phyloP scores from a whole-genome alignment of 2,329 filamentous ascomycete genomes.

The Dactylonectria estremocensis region DNA sequence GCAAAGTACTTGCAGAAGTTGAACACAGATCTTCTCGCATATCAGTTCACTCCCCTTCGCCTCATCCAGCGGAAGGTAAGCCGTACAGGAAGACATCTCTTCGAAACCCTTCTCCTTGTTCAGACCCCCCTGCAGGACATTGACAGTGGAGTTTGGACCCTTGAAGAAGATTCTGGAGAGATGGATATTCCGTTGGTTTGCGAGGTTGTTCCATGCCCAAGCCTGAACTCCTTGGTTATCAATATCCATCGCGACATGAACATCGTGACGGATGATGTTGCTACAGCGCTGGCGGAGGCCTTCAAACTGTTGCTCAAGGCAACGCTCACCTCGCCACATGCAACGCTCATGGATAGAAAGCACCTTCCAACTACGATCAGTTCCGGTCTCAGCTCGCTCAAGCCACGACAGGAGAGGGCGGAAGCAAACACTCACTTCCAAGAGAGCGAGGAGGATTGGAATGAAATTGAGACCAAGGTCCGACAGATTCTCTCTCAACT shows the following conservation, averaged over 20 bases:
- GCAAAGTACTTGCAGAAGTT: constrained; percentile 72
- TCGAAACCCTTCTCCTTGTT: constrained; percentile 86
- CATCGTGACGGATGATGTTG: constrained; percentile 50
- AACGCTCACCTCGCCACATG: constrained; percentile 49
- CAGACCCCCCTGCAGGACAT: constrained; percentile 76
- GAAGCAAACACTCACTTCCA: constrained; percentile 33
- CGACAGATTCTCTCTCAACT: constrained; percentile 72
- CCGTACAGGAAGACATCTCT: constrained; percentile 69
- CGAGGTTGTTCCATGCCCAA: constrained; percentile 75
- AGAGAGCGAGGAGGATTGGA: constrained; percentile 60
- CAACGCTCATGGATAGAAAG: constrained; percentile 34
- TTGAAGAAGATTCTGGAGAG: constrained; percentile 69
- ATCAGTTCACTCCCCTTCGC: constrained; percentile 83
- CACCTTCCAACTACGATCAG: constrained; percentile 43
- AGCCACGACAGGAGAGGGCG: constrained; percentile 37
- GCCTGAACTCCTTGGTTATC: constrained; percentile 68
- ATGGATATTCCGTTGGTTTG: constrained; percentile 87
- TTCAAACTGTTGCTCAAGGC: constrained; percentile 51
- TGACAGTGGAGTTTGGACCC: constrained; percentile 68
- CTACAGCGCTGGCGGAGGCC: constrained; percentile 47
- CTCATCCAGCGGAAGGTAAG: constrained; percentile 72
- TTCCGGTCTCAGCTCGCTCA: constrained; percentile 40
- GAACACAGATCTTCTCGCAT: constrained; percentile 74
- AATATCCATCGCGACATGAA: constrained; percentile 74
- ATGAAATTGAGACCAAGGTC: constrained; percentile 65